These are phyloP conservation scores for Euphorbia tirucalli DNA, from an alignment of 345 rosid species.

Conservation along the genomic window DNA sequence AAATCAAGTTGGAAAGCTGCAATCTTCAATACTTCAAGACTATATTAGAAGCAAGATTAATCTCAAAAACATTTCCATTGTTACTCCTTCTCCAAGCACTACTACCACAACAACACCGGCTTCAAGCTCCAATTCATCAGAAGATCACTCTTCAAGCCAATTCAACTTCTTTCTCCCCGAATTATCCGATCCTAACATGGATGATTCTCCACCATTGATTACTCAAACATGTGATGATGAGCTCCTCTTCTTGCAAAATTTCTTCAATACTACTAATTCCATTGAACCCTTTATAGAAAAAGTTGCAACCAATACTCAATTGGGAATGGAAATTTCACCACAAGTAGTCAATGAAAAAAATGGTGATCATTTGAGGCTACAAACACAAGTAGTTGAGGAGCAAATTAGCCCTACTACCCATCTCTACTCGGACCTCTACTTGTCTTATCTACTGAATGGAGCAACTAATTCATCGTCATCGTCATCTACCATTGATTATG, in stretches of 20 bases:
- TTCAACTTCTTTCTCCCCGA: constrained; percentile 37
- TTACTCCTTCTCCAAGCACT: constrained; percentile 16
- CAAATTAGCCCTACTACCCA: constrained; percentile 26
- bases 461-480: constrained; percentile 21
- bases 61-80: constrained; percentile 18
- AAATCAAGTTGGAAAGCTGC: constrained; percentile 31
- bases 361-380: constrained; percentile 6
- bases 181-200: constrained; percentile 28
- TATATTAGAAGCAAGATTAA: constrained; percentile 56
- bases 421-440: constrained; percentile 56
- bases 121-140: constrained; percentile 33
- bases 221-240: constrained; percentile 58
- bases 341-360: background rate
- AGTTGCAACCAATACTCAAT: constrained; percentile 11
- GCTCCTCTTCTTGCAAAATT: constrained; percentile 56
- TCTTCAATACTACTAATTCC: constrained; percentile 37
- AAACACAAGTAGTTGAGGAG: constrained; percentile 2
- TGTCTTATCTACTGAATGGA: constrained; percentile 60
- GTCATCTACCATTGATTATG: constrained; percentile 17
- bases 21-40: constrained; percentile 72
- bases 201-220: constrained; percentile 31
- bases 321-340: background rate
- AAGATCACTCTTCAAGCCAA: constrained; percentile 31
- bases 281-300: constrained; percentile 17
- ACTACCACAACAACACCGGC: constrained; percentile 18